Evolutionary conservation across 1,284 basidiomycete species (phyloP), one percentile per base, ranked within the genome.

Genomic region (Schizophyllum amplum): DNA sequence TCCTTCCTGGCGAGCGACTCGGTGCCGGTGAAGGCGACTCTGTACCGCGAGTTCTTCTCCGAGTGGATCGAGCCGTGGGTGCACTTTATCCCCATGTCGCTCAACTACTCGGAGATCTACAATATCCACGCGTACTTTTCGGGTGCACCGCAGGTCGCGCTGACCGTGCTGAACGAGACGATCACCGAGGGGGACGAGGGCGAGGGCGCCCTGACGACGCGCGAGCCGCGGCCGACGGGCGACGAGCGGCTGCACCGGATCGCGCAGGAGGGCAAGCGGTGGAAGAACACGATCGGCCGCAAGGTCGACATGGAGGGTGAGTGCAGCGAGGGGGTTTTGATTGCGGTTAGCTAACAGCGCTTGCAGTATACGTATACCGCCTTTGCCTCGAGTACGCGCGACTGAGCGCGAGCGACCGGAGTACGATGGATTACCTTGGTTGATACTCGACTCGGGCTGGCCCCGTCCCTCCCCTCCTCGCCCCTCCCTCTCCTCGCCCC

Each of bases 51-150:
- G 71, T 98, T 87, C 71, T 94, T 85, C 72, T 85, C 84, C 0
- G 87, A 87, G 62, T 91, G 90, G 90, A 80, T 91, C 51, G 81
- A 90, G 62, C 33, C 33, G 50, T 92, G 90, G 90, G 78, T 97
- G 49, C 94, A 98, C 72, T 97, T 86, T 69, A 93, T 98, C 60
- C 94, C 94, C 0, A 72, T 97, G 33, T 93, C 93, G 0, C 78
- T 87, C 24, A 79, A 85, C 4, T 97, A 96, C 71, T 76, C 81
- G 56, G 94, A 97, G 72, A 83, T 98, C 54, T 96, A 97, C 74
- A 94, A 96, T 66, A 83, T 98, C 56, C 83, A 91, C 67, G 80
- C 91, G 4, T 97, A 87, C 76, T 97, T 96, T 74, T 91, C 90
- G 0, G 93, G 93, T 1, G 83, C 87, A 1, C 82, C 89, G 1